Conservation (phyloP, 179 eudicot genomes). For the Silene coronaria region DNA sequence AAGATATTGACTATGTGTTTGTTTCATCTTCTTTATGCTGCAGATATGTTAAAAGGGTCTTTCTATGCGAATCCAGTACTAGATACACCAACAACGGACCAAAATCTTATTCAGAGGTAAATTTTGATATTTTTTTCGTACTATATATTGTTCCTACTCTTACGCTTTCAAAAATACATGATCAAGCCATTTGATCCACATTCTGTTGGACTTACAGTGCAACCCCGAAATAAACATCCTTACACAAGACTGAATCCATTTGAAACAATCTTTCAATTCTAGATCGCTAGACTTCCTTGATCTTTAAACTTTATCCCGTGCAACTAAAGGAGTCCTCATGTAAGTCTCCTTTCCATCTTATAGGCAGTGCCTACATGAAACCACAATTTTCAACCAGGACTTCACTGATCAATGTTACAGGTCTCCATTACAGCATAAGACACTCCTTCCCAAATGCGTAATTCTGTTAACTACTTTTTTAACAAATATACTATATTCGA, state of each 20-base stretch:
- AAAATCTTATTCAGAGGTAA: slow-evolving; percentile 64
- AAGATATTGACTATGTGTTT: slow-evolving; percentile 2
- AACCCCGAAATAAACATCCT: background rate
- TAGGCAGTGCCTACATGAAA: too few species aligned
- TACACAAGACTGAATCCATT: background rate
- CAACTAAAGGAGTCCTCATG: too few species aligned
- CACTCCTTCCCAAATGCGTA: too few species aligned
- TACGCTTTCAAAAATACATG: background rate
- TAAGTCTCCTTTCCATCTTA: too few species aligned
- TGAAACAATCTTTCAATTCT: background rate
- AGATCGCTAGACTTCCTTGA: too few species aligned
- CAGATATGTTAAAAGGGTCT: slow-evolving; percentile 89
- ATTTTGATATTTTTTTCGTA: slow-evolving; percentile 5
- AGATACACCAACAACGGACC: slow-evolving; percentile 68
- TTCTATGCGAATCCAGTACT: slow-evolving; percentile 90
- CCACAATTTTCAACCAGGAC: too few species aligned
- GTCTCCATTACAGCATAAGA: too few species aligned
- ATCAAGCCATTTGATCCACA: background rate
- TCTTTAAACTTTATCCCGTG: too few species aligned
- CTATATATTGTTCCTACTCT: background rate
- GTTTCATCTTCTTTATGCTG: slow-evolving; percentile 19
- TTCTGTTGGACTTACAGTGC: background rate
- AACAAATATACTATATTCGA: too few species aligned
- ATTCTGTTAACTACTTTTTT: too few species aligned
- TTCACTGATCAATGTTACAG: too few species aligned